These are phyloP conservation scores for Pleurotus citrinopileatus DNA, from an alignment of 768 basidiomycete species.

Conservation along the genomic window DNA sequence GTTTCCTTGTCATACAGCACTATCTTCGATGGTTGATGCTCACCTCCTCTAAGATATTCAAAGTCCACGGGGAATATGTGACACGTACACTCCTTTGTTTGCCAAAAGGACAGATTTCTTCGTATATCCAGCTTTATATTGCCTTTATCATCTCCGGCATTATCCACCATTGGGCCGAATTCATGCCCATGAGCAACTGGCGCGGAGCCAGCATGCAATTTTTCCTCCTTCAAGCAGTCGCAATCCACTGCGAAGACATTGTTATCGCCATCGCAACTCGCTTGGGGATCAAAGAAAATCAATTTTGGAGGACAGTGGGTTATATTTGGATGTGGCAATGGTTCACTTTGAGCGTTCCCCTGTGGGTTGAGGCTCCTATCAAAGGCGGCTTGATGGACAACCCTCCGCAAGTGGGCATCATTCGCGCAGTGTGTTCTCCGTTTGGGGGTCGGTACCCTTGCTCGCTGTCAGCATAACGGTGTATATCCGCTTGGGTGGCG, in stretches of 20 bases:
- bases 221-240: conserved; percentile 32
- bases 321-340: conserved; percentile 25
- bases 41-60: conserved; percentile 18
- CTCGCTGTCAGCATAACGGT: no score
- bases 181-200: conserved; percentile 24
- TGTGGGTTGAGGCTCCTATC: neutral
- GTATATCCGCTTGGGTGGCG: no score
- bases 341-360: conserved; percentile 12
- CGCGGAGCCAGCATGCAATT: conserved; percentile 26
- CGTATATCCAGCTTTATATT: conserved; percentile 29
- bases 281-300: conserved; percentile 5
- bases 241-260: conserved; percentile 24
- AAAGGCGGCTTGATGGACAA: neutral
- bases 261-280: conserved; percentile 15
- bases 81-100: conserved; percentile 21
- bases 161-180: conserved; percentile 30
- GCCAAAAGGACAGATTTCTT: conserved; percentile 21
- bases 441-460: neutral
- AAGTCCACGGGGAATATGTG: conserved; percentile 24
- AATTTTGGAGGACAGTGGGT: conserved; percentile 19
- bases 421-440: neutral
- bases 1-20: no score
- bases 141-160: conserved; percentile 31
- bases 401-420: neutral
- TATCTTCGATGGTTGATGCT: neutral